These are phyloP conservation scores for Tulasnella sp. DNA, from an alignment of 768 basidiomycete genomes.

Conservation along the genomic window DNA sequence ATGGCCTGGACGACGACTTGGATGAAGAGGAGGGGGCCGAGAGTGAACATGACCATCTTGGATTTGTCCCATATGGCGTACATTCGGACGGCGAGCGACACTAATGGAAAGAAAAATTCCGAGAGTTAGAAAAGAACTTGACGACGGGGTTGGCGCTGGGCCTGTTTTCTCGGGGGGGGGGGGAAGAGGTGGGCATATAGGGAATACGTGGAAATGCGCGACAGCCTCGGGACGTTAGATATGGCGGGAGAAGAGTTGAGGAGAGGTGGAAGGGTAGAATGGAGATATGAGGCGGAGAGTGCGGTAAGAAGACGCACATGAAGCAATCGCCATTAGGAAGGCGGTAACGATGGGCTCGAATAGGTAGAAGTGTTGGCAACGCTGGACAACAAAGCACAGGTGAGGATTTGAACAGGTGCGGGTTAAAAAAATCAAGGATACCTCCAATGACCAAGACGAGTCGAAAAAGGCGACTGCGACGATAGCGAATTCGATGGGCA, in stretches of 20 bases:
- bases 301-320: slow-evolving; percentile 40
- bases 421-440: slow-evolving; percentile 34
- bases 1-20: slow-evolving; percentile 72
- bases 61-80: slow-evolving; percentile 73
- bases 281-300: neutral
- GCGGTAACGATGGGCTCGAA: slow-evolving; percentile 86
- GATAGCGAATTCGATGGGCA: slow-evolving; percentile 73
- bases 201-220: neutral
- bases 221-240: neutral
- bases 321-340: slow-evolving; percentile 67
- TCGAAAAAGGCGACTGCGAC: slow-evolving; percentile 84
- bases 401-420: neutral
- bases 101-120: slow-evolving; percentile 34
- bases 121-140: neutral
- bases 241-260: neutral
- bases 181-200: neutral
- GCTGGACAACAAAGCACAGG: slow-evolving; percentile 36
- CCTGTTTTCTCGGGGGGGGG: no score
- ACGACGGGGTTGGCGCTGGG: neutral
- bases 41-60: slow-evolving; percentile 48
- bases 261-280: neutral
- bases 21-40: slow-evolving; percentile 57
- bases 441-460: slow-evolving; percentile 57
- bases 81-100: slow-evolving; percentile 71
- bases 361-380: slow-evolving; percentile 67